Evolutionary conservation across 2,329 filamentous ascomycete species (phyloP), one percentile per base, ranked within the genome.

Genomic region (Dothidotthia symphoricarpi): DNA sequence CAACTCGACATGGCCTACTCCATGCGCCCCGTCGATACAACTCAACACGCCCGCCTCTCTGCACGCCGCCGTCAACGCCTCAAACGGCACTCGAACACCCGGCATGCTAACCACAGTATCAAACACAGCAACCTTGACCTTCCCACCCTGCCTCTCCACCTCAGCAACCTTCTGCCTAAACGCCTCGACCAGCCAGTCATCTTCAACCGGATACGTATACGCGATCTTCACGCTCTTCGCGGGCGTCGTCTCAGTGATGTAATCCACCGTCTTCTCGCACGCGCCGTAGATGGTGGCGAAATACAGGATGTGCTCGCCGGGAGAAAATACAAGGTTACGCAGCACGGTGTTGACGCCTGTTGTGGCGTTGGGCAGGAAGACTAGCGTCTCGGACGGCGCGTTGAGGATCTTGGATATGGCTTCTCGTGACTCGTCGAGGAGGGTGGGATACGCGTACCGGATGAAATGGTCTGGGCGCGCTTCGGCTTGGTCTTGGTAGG

Each of bases 21-120:
- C 84, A 66, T 97, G 91, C 0, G 91, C 91, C 12, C 80, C 90
- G 61, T 97, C 91, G 25, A 96, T 73, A 14, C 88, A 71, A 53
- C 84, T 89, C 36, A 91, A 60, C 3, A 96, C 70, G 0, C 77
- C 80, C 16, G 83, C 71, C 39, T 83, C 76, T 29, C 74, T 76
- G 63, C 89, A 95, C 0, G 78, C 74, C 6, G 66, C 63, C 1
- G 78, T 75, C 39, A 95, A 68, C 1, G 64, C 67, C 61, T 90
- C 82, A 67, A 86, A 95, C 0, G 91, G 91, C 53, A 95, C 81
- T 2, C 82, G 71, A 0, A 95, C 76, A 1, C 88, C 90, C 0
- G 91, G 91, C 15, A 85, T 72, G 17, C 85, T 88, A 7, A 84
- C 82, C 6, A 96, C 81, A 0, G 83, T 83, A 63, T 97, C 91